Percentiles rank a stretch among this genome's conserved stretches.
phyloP scores from a whole-genome alignment of 1,284 basidiomycete species.

The Neonothopanus nambi region DNA sequence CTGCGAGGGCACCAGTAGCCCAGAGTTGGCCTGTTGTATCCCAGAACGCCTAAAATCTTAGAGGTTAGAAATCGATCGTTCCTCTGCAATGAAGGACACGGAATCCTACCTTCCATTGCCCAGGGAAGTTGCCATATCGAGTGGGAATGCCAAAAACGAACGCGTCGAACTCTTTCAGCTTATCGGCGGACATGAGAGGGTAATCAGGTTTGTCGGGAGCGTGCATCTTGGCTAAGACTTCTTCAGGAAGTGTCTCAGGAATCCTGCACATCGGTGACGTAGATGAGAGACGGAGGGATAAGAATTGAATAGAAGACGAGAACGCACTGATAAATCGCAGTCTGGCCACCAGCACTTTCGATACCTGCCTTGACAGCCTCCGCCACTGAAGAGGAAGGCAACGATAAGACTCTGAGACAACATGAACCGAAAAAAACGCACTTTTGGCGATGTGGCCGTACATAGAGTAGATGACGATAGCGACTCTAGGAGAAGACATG shows the following conservation, averaged over 20 bases:
- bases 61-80: background rate
- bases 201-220: conserved; percentile 74
- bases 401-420: background rate
- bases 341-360: conserved; percentile 68
- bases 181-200: conserved; percentile 68
- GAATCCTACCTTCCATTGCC: conserved; percentile 62
- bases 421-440: conserved; percentile 39
- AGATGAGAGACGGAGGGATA: background rate
- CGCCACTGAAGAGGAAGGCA: conserved; percentile 53
- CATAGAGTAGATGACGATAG: conserved; percentile 82
- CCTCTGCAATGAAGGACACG: background rate
- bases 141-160: conserved; percentile 81
- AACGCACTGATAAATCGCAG: conserved; percentile 73
- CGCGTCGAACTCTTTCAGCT: conserved; percentile 68
- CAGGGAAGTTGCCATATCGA: conserved; percentile 71
- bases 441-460: conserved; percentile 79
- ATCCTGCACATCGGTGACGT: conserved; percentile 48
- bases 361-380: conserved; percentile 77
- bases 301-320: conserved; percentile 12
- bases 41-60: conserved; percentile 61
- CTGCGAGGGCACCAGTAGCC: conserved; percentile 68
- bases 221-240: conserved; percentile 76
- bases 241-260: conserved; percentile 81
- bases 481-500: conserved; percentile 55
- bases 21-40: conserved; percentile 82